Conservation (phyloP, 2,329 filamentous ascomycete species). For the Cryphonectria carpinicola region DNA sequence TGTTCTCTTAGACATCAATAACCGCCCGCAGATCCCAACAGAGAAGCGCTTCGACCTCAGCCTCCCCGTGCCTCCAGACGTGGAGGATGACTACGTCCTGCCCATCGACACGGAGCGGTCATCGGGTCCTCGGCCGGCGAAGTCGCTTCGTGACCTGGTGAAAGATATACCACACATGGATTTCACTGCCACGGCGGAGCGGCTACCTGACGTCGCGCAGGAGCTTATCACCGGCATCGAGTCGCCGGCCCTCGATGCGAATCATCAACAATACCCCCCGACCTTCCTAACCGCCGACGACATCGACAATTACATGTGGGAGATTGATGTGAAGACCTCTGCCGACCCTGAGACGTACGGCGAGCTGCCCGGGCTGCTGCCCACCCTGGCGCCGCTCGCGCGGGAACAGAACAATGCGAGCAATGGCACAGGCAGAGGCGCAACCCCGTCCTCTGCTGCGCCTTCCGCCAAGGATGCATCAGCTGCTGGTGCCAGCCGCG, state of each 20-base stretch:
- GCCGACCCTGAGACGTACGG: constrained; percentile 42
- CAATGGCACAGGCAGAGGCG: constrained; percentile 42
- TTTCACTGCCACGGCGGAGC: constrained; percentile 61
- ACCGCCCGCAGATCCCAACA: constrained; percentile 75
- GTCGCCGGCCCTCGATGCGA: constrained; percentile 44
- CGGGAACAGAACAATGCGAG: constrained; percentile 39
- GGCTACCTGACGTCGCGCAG: constrained; percentile 61
- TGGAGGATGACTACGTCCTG: constrained; percentile 63
- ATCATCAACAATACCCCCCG: constrained; percentile 61
- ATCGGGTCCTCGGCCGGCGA: constrained; percentile 45
- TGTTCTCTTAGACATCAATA: constrained; percentile 87
- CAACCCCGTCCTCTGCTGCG: constrained; percentile 23
- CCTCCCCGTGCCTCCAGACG: constrained; percentile 48
- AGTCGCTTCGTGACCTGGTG: constrained; percentile 55
- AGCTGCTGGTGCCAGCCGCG: constrained; percentile 47
- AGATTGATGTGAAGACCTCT: constrained; percentile 59
- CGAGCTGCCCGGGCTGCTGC: constrained; percentile 40
- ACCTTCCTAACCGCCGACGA: constrained; percentile 72
- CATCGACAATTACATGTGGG: constrained; percentile 73
- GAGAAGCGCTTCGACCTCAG: constrained; percentile 75
- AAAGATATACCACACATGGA: constrained; percentile 55
- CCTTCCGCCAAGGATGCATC: constrained; percentile 43
- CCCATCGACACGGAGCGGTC: constrained; percentile 79
- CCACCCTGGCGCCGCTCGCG: constrained; percentile 56
- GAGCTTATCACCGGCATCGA: constrained; percentile 51